Evolutionary conservation across 73 alveolate species (phyloP).

Genomic region (Effrenium voratum): DNA sequence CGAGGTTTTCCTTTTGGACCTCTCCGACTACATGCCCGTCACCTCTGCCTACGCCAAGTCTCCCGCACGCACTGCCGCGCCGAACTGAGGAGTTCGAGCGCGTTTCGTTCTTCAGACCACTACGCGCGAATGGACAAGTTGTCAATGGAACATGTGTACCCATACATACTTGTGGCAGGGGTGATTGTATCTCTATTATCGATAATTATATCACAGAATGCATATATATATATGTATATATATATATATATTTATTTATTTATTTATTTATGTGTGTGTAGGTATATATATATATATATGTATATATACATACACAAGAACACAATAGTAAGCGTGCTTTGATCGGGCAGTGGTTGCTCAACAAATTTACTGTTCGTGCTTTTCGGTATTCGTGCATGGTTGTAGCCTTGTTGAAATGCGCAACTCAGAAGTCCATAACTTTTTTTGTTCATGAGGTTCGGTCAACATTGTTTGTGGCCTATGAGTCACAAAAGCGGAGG

Average conservation of each 20-base stretch:
- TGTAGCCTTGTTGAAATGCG: not conserved
- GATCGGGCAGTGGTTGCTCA: not conserved
- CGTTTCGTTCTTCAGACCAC: no score
- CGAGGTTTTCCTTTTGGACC: conserved; percentile 88
- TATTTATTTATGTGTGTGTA: not conserved
- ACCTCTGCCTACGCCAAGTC: conserved; percentile 61
- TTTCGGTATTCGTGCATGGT: not conserved
- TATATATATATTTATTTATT: no score
- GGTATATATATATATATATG: not conserved
- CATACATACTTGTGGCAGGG: no score
- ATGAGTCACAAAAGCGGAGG: not conserved
- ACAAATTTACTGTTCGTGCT: not conserved
- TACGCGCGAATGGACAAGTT: no score
- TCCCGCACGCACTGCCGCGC: conserved; percentile 67
- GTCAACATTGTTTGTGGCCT: not conserved
- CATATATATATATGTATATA: not conserved
- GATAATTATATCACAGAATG: not conserved
- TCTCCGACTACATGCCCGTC: conserved; percentile 92
- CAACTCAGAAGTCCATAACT: no score
- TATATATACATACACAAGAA: not conserved
- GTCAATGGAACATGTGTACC: no score
- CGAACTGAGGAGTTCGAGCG: no score
- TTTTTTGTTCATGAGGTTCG: not conserved
- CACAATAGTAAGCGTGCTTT: not conserved
- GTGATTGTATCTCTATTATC: no score